phyloP scores from a whole-genome alignment of 192 early-diverging fungal species.

The Rhizoclosmatium sp. region DNA sequence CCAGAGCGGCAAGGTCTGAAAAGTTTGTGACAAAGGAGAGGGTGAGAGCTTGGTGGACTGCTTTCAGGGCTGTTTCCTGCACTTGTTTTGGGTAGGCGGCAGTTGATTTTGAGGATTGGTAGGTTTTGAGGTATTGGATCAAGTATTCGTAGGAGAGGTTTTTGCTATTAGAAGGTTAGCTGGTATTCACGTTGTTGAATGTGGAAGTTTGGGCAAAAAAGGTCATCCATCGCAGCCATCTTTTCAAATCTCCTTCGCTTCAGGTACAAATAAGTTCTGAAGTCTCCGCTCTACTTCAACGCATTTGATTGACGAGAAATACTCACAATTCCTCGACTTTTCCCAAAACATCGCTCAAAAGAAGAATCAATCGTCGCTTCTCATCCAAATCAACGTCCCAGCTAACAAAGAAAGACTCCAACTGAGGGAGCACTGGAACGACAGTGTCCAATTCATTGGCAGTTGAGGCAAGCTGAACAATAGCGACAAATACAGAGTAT shows the following conservation, averaged over 20 bases:
- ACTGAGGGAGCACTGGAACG: slow-evolving; percentile 65
- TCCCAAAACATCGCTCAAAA: slow-evolving; percentile 69
- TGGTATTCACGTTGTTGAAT: background rate
- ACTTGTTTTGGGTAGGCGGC: slow-evolving; percentile 50
- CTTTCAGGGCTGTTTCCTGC: slow-evolving; percentile 65
- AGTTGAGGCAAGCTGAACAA: slow-evolving; percentile 77
- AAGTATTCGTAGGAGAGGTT: slow-evolving; percentile 63
- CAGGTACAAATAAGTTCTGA: background rate
- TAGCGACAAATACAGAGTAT: slow-evolving; percentile 73
- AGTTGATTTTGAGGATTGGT: slow-evolving; percentile 45
- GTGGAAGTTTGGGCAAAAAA: background rate
- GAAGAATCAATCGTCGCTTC: slow-evolving; percentile 67
- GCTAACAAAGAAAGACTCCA: slow-evolving; percentile 71
- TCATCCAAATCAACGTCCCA: slow-evolving; percentile 72
- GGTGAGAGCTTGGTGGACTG: slow-evolving; percentile 72
- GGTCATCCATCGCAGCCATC: background rate
- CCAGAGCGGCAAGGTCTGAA: slow-evolving; percentile 75
- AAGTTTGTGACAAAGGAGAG: slow-evolving; percentile 78
- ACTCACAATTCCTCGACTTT: slow-evolving; percentile 62
- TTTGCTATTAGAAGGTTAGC: slow-evolving; percentile 24
- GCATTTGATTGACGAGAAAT: background rate
- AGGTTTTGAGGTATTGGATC: slow-evolving; percentile 71
- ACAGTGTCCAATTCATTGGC: slow-evolving; percentile 74
- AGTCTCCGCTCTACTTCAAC: too few relatives aligned
- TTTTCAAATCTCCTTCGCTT: background rate